phyloP scores from a whole-genome alignment of 2,329 filamentous ascomycete species.

The Emergomyces orientalis region DNA sequence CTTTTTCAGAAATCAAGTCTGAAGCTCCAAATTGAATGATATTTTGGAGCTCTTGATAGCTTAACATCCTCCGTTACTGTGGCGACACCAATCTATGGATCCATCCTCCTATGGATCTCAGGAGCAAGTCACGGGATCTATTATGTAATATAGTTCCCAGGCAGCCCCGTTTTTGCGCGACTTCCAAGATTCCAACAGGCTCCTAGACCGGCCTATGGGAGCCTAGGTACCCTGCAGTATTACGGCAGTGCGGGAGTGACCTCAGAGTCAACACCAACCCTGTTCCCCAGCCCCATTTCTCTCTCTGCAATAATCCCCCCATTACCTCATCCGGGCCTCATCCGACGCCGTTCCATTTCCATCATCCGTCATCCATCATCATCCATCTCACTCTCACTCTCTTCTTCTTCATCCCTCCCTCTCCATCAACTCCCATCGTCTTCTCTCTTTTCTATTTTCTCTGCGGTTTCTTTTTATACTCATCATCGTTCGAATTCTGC shows the following conservation, averaged over 20 bases:
- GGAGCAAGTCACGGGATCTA: too few species aligned
- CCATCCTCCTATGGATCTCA: too few species aligned
- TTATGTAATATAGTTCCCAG: too few species aligned
- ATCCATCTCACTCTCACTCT: not conserved
- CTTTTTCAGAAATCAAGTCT: too few species aligned
- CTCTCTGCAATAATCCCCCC: not conserved
- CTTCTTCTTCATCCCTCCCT: not conserved
- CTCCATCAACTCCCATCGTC: not conserved
- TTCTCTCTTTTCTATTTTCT: not conserved
- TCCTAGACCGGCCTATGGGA: too few species aligned
- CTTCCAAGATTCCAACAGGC: too few species aligned
- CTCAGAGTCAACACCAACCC: not conserved
- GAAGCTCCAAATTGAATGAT: too few species aligned
- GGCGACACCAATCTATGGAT: too few species aligned
- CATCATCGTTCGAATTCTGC: not conserved
- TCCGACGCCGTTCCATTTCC: not conserved
- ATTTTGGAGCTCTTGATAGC: too few species aligned
- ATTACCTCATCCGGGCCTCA: conserved; percentile 3
- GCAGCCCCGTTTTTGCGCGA: not conserved
- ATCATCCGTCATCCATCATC: conserved; percentile 2
- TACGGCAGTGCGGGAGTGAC: not conserved
- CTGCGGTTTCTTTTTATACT: not conserved
- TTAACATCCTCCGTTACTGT: too few species aligned
- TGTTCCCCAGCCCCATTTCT: not conserved
- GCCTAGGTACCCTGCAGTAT: not conserved